Evolutionary conservation across 2,329 filamentous ascomycete species (phyloP), one percentile per base, ranked within the genome.

Genomic region (Aspergillus glaucus): DNA sequence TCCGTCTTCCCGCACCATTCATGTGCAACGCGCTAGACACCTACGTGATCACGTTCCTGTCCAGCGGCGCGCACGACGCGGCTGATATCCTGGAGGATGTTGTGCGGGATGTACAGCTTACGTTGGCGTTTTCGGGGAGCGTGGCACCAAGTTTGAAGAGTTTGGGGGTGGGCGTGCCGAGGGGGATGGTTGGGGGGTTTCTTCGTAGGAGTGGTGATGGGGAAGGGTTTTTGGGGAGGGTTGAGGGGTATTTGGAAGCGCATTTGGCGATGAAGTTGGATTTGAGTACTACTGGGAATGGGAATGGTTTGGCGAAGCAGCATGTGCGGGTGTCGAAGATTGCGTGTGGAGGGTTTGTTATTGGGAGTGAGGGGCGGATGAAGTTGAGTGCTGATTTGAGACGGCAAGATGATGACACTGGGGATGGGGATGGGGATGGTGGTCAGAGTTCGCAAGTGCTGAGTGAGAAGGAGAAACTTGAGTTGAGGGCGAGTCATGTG

Each of bases 1-100:
- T 79, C 21, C 64, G 62, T 4, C 66, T 79, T 3, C 62, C 72
- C 0, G 70, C 75, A 0, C 50, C 55, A 6, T 75, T 77, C 50
- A 63, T 79, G 28, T 72, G 71, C n/a, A 55, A 61, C 0, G 63
- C 64, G 1, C 62, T 79, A 14, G 74, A 76, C 50, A 66, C 57
- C 0, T 72, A 67, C 12, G 44, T 71, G 5, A 51, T 57, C 2
- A 53, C 34, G 1, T 34, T 60, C 49, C 48, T 42, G 26, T 50
- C 32, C 48, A 22, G 22, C 21, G 28, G 8, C 17, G 36, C 12
- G 22, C 34, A 42, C 28, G 42, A 10, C 48, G 49, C 15, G 43
- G 50, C 14, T 32, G 34, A 46, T 19, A 44, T 58, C 21, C 52
- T 66, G 7, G 61, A 68, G 55, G 56, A 64, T 44, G 52, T 64